phyloP scores from a whole-genome alignment of 805 yeast species.

The Danielozyma ontarioensis region DNA sequence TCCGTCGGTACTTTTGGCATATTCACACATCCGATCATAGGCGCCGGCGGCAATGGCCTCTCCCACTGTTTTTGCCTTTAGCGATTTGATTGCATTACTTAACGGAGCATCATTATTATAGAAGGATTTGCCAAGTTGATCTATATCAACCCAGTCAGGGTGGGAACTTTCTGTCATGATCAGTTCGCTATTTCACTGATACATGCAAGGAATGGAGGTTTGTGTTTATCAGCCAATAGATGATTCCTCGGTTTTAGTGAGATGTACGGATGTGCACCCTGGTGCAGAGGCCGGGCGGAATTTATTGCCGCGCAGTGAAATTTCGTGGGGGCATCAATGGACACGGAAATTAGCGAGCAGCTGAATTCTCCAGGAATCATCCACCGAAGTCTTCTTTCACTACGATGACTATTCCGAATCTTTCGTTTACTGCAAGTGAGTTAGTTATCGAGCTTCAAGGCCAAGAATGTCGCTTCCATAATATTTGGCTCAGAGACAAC shows the following conservation, averaged over 20 bases:
- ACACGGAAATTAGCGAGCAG: too few species aligned
- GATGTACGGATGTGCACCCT: too few species aligned
- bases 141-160: constrained; percentile 49
- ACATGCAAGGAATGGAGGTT: too few species aligned
- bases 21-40: constrained; percentile 19
- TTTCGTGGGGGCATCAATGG: too few species aligned
- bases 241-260: too few species aligned
- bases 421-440: neutral
- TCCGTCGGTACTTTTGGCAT: constrained; percentile 45
- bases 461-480: constrained; percentile 8
- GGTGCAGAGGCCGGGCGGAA: too few species aligned
- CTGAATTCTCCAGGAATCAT: too few species aligned
- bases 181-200: too few species aligned
- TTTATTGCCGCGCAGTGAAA: too few species aligned
- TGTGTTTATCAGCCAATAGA: too few species aligned
- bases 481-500: constrained; percentile 62
- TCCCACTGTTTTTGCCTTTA: constrained; percentile 32
- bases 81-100: constrained; percentile 29
- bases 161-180: constrained; percentile 3
- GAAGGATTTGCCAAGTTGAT: constrained; percentile 41
- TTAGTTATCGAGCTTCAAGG: constrained; percentile 5
- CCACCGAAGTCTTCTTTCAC: too few species aligned
- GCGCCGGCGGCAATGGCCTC: constrained; percentile 27
- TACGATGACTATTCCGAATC: too few species aligned
- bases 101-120: constrained; percentile 40